Base-by-base conservation (phyloP, 2,329 filamentous ascomycete genomes). In the Aspergillus sp. region DNA sequence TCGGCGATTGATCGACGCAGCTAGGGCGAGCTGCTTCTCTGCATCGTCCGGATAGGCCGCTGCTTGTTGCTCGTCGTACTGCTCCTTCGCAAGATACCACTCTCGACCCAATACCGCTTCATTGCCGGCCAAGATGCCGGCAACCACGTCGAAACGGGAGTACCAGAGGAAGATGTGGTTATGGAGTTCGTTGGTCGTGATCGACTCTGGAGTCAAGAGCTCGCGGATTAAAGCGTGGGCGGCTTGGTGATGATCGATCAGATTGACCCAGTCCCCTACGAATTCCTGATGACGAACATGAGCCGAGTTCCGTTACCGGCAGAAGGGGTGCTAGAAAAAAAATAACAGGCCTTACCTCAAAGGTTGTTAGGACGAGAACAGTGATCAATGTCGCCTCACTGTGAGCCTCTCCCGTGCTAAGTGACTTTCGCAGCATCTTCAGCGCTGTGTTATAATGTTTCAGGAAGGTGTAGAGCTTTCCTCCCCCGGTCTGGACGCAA, bases 181-280 rank as follows among this genome's bases (percentile, higher is more conserved):
- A 26, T 87, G 83, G 13, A 88, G 80, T 3, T 87, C 79, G 9
- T 86, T 88, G 58, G 88, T 78, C 75, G 87, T 84, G 41, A 89
- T 84, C 0, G 84, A 87, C 56, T 91, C 78, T 0, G 90, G 89
- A 0, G 85, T 90, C 66, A 90, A 92, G 0, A 96, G 75, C 41
- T 87, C 83, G 1, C 81, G 87, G 43, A 97, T 76, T 62, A 97
- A 87, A 57, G 90, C 84, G 65, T 88, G 84, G 0, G 94, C 94
- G 10, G 93, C 94, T 66, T 88, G 90, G 68, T 96, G 92, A 68
- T 97, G 94, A 19, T 91, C 89, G 72, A 94, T 87, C 14, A 97
- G 78, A 63, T 95, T 96, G 49, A 95, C 84, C 91, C 91, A 97
- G 67, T 99, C 94, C 11, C 94, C 94, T 43, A 97, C 80, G 63